Conservation (phyloP, 768 basidiomycete species). For the Suillus paluster region DNA sequence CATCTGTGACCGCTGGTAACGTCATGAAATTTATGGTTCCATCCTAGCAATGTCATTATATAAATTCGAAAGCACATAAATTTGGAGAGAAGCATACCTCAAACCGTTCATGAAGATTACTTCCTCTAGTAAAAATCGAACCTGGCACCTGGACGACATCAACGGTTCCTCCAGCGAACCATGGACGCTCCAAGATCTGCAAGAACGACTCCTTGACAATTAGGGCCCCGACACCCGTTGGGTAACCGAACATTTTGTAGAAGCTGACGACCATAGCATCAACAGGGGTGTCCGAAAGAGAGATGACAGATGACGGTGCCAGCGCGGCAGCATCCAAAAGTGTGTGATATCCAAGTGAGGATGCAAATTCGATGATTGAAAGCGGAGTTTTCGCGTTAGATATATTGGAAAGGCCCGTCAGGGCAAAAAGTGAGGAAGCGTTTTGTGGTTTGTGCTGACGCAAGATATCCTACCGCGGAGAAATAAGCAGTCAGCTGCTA, state of each 20-base stretch:
- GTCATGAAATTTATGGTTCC: constrained; percentile 85
- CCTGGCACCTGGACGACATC: constrained; percentile 86
- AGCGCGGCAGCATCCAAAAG: constrained; percentile 85
- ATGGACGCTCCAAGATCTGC: constrained; percentile 63
- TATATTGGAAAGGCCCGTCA: constrained; percentile 85
- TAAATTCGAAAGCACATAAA: constrained; percentile 1
- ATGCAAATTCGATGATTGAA: constrained; percentile 65
- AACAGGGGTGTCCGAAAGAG: constrained; percentile 65
- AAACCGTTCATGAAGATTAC: constrained; percentile 70
- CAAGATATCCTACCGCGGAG: constrained; percentile 54
- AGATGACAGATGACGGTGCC: constrained; percentile 71
- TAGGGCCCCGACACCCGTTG: constrained; percentile 83
- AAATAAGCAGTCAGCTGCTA: constrained; percentile 4
- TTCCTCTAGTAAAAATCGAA: constrained; percentile 60
- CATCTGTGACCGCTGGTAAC: constrained; percentile 78
- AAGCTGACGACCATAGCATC: constrained; percentile 87
- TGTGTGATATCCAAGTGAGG: constrained; percentile 70
- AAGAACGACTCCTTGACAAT: constrained; percentile 75
- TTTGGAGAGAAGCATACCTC: constrained; percentile 53
- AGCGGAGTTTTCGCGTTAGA: constrained; percentile 75
- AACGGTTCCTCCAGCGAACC: constrained; percentile 87
- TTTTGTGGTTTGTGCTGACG: constrained; percentile 48
- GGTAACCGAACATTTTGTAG: constrained; percentile 92
- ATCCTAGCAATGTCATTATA: constrained; percentile 57
- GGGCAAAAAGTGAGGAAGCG: constrained; percentile 67